phyloP scores from a whole-genome alignment of 768 basidiomycete species.

The Trametes coccinea region DNA sequence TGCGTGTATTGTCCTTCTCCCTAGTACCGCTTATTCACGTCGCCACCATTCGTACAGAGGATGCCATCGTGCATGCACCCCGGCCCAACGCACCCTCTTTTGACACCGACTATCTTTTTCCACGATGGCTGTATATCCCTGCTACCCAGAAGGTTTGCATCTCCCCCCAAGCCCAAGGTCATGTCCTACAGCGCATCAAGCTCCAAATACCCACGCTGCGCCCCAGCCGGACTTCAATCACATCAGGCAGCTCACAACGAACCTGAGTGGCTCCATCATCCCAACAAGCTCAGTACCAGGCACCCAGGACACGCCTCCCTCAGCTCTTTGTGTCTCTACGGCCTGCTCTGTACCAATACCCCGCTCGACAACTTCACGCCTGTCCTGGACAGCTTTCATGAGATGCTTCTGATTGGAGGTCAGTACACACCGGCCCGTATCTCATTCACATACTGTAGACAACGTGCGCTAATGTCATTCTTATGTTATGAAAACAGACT shows the following conservation, averaged over 20 bases:
- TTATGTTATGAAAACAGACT: constrained; percentile 62
- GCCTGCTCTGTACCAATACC: constrained; percentile 96
- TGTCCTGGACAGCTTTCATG: constrained; percentile 81
- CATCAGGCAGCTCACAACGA: constrained; percentile 38
- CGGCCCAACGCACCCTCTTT: no score
- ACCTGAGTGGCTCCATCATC: constrained; percentile 67
- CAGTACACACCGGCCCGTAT: background rate
- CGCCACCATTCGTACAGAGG: no score
- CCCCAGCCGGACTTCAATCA: constrained; percentile 30
- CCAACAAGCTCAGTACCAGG: constrained; percentile 87
- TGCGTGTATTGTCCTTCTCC: no score
- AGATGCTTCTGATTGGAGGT: constrained; percentile 77
- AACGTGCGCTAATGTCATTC: background rate
- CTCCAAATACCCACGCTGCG: constrained; percentile 45
- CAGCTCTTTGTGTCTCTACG: constrained; percentile 91
- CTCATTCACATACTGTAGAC: background rate
- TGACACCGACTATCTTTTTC: no score
- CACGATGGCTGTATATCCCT: no score
- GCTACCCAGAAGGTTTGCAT: no score
- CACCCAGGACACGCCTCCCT: constrained; percentile 68
- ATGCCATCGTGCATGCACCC: no score
- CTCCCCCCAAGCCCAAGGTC: constrained; percentile 68
- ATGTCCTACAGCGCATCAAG: constrained; percentile 59
- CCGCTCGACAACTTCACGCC: constrained; percentile 89
- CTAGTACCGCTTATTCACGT: no score